These are phyloP conservation scores for Prosopis cineraria DNA, from an alignment of 306 rosid genomes.

Conservation along the genomic window DNA sequence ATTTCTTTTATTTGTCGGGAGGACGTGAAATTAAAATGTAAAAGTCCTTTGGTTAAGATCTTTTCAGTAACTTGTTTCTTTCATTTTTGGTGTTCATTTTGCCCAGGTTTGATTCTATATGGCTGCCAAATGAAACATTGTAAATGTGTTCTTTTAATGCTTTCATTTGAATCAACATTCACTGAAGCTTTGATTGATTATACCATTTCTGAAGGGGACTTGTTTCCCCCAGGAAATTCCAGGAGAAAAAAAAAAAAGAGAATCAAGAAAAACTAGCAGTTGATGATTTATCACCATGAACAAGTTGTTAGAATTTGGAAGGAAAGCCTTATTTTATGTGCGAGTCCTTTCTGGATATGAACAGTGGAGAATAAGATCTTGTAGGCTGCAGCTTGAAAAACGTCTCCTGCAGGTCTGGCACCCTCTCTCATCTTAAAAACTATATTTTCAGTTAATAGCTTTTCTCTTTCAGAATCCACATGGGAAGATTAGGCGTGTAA, in stretches of 20 bases:
- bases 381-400: constrained; percentile 64
- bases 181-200: constrained; percentile 8
- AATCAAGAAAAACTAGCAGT: constrained; percentile 9
- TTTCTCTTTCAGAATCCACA: constrained; percentile 17
- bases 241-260: background rate
- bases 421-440: constrained; percentile 10
- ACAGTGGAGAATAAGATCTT: constrained; percentile 72
- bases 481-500: background rate
- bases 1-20: background rate
- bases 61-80: background rate
- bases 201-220: constrained; percentile 27
- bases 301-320: constrained; percentile 56
- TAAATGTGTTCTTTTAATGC: background rate
- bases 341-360: constrained; percentile 88
- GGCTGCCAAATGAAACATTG: constrained; percentile 13
- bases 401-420: constrained; percentile 41
- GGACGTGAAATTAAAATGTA: background rate
- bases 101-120: constrained; percentile 17
- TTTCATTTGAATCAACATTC: constrained; percentile 26
- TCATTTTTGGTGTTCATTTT: constrained; percentile 14
- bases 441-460: constrained; percentile 20
- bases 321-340: constrained; percentile 68
- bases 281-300: constrained; percentile 44
- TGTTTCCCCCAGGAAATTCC: constrained; percentile 34
- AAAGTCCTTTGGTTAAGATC: background rate